Evolutionary conservation across 2,329 filamentous ascomycete species (phyloP).

Genomic region (Xylariaceae sp.): DNA sequence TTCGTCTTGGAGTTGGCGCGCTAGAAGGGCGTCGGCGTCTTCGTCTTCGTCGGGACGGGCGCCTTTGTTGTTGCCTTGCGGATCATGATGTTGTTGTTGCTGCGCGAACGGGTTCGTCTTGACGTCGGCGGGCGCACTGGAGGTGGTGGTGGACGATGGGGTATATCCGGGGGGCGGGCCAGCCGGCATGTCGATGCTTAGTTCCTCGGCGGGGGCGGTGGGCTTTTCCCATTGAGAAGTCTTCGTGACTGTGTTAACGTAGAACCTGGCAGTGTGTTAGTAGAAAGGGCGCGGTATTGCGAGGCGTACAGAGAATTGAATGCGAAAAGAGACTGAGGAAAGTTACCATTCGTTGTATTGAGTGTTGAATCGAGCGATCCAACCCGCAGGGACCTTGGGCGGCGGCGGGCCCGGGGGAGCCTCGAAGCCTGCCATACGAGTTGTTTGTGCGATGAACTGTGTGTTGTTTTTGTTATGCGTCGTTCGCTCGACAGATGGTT

Average conservation of each 20-base stretch:
- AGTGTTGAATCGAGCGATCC: slow-evolving; percentile 79
- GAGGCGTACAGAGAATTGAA: not conserved
- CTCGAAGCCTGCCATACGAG: slow-evolving; percentile 49
- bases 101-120: slow-evolving; percentile 69
- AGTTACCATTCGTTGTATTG: slow-evolving; percentile 73
- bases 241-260: slow-evolving; percentile 82
- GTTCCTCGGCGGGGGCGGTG: slow-evolving; percentile 58
- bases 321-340: not conserved
- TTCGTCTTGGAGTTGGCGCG: slow-evolving; percentile 74
- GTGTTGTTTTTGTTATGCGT: not conserved
- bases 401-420: slow-evolving; percentile 51
- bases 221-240: slow-evolving; percentile 88
- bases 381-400: slow-evolving; percentile 66
- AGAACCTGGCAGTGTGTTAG: slow-evolving; percentile 58
- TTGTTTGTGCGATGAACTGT: not conserved
- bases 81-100: not conserved
- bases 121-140: slow-evolving; percentile 43
- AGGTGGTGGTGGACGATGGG: slow-evolving; percentile 30
- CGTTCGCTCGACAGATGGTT: not conserved
- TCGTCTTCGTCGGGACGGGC: slow-evolving; percentile 15
- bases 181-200: slow-evolving; percentile 40
- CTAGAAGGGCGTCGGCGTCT: slow-evolving; percentile 45
- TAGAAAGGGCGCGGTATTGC: not conserved
- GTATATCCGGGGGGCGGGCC: slow-evolving; percentile 66
- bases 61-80: slow-evolving; percentile 2